Percentiles rank a stretch among this genome's conserved stretches.
phyloP scores from a whole-genome alignment of 306 rosid genomes.

The Gynostemma pentaphyllum region DNA sequence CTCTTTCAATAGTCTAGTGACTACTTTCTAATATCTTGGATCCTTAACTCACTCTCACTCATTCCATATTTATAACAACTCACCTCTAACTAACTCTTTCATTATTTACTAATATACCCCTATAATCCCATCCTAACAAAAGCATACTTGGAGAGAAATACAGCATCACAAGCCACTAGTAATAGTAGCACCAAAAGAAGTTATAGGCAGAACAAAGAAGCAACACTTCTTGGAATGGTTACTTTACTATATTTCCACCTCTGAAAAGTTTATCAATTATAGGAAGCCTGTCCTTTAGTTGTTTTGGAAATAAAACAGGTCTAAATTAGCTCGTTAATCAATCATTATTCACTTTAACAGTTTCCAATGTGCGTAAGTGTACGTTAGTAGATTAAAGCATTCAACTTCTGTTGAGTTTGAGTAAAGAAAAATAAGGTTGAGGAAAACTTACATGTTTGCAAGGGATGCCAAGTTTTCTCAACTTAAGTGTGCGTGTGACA shows the following conservation, averaged over 20 bases:
- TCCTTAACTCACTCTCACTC: too few species aligned
- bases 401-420: not conserved
- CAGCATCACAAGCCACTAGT: not conserved
- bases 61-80: too few species aligned
- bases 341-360: not conserved
- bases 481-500: constrained; percentile 64
- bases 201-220: not conserved
- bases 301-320: not conserved
- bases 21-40: too few species aligned
- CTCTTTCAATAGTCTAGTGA: too few species aligned
- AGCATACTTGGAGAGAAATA: too few species aligned
- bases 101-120: too few species aligned
- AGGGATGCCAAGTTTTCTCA: constrained; percentile 74
- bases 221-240: not conserved
- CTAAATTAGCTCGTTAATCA: not conserved
- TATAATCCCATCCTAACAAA: too few species aligned
- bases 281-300: not conserved
- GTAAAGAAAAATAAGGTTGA: not conserved
- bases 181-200: not conserved
- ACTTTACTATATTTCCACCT: not conserved
- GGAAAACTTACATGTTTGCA: constrained; percentile 55
- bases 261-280: not conserved
- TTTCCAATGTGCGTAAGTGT: not conserved
- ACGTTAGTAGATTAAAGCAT: not conserved
- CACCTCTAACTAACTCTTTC: too few species aligned